Evolutionary conservation across 768 basidiomycete genomes (phyloP).

Genomic region (Porphyrellus cyaneotinctus): DNA sequence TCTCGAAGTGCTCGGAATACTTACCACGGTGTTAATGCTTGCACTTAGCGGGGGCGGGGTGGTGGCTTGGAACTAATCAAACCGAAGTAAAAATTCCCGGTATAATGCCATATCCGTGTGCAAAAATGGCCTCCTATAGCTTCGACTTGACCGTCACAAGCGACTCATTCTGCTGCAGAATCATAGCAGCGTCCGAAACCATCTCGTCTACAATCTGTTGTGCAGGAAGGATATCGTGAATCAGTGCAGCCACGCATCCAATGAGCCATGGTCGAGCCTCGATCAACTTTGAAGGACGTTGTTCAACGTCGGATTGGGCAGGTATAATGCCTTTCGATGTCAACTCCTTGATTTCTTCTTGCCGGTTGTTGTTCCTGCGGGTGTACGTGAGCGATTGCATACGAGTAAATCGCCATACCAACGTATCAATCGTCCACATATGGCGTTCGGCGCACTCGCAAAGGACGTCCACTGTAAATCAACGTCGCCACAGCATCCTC

Average conservation of each 20-base stretch:
- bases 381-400: not conserved
- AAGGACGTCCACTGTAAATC: slow-evolving; percentile 86
- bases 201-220: slow-evolving; percentile 80
- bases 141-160: slow-evolving; percentile 44
- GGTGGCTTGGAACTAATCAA: no score
- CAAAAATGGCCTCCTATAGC: slow-evolving; percentile 36
- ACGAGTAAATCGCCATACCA: not conserved
- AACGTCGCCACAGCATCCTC: slow-evolving; percentile 88
- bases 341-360: slow-evolving; percentile 77
- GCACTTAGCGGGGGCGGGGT: no score
- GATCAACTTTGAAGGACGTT: slow-evolving; percentile 76
- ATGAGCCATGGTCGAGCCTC: slow-evolving; percentile 73
- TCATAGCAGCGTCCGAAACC: slow-evolving; percentile 54
- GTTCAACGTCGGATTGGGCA: slow-evolving; percentile 61
- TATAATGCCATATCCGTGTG: not conserved
- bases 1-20: no score
- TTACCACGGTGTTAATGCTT: no score
- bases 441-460: slow-evolving; percentile 79
- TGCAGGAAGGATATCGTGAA: slow-evolving; percentile 76
- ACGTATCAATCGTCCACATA: slow-evolving; percentile 81
- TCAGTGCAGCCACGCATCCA: slow-evolving; percentile 73
- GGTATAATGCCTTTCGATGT: slow-evolving; percentile 82
- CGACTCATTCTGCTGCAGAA: slow-evolving; percentile 40
- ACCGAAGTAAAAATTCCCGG: no score
- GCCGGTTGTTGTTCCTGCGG: slow-evolving; percentile 69